Evolutionary conservation across 164 flowering plant genomes (phyloP), one percentile per base, ranked within the genome.

Genomic region (Vitis riparia): DNA sequence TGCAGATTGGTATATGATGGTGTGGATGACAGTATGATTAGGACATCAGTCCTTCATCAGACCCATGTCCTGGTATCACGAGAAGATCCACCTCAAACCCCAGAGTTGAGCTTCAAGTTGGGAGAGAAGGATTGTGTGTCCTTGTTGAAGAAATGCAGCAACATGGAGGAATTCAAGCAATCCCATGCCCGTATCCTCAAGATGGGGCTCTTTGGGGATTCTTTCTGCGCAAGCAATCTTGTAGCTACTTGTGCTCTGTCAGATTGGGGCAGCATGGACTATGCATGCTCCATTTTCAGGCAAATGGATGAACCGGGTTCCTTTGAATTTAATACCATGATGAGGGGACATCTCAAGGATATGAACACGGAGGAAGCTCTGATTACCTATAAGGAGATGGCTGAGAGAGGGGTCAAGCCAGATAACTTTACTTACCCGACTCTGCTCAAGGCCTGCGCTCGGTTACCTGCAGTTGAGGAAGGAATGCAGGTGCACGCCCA

Each of bases 401-500:
- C 83, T 56, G 84, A 84, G 68, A 76, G 72, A 59, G 92, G 82
- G 0, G 70, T 83, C 16, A 65, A 75, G 32, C 87, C 94, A 8
- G 91, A 92, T 71, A 80, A 83, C 27, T 89, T 81, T 76, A 91
- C 96, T 0, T 92, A 75, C 70, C 93, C 97, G 13, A 55, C 76
- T 70, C 81, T 92, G 66, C 77, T 94, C 48, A 94, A 90, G 79
- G 91, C 83, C 3, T 85, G 91, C 75, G 81, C 93, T 9, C 50
- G 64, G 57, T 68, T 86, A 44, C 50, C 51, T 16, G 81, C 84
- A 51, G 32, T 82, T 3, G 63, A 63, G 56, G 84, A 80, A 67
- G 97, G 93, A 56, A 83, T 70, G 78, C 93, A 89, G 76, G 68
- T 90, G 67, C 98, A 94, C 83, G 91, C 87, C 29, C 94, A 88